A percentile compares a stretch with the other conserved stretches of the same genome.
Evolutionary conservation across 2,329 filamentous ascomycete species (phyloP).

Genomic region (Cytospora piceicola): DNA sequence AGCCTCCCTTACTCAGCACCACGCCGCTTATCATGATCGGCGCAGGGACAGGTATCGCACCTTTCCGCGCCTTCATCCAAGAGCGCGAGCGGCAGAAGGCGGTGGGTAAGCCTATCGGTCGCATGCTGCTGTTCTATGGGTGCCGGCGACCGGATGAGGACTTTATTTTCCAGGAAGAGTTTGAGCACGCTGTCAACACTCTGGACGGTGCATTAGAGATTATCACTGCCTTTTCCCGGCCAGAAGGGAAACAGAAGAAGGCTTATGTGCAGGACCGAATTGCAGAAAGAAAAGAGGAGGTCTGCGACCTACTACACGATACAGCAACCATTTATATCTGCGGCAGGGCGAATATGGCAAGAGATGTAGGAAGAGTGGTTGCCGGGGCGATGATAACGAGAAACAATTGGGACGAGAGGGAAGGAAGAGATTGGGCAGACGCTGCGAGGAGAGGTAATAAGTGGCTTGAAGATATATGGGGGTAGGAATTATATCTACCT

Average conservation of each 20-base stretch:
- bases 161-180: conserved; percentile 32
- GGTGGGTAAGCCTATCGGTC: conserved; percentile 40
- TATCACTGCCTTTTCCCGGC: conserved; percentile 41
- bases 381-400: too few relatives aligned
- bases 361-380: conserved; percentile 47
- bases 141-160: conserved; percentile 41
- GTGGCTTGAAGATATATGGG: too few relatives aligned
- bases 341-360: conserved; percentile 47
- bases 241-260: conserved; percentile 29
- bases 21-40: conserved; percentile 55
- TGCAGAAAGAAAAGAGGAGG: conserved; percentile 37
- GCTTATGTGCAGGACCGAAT: conserved; percentile 46
- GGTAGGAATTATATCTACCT: too few relatives aligned
- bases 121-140: conserved; percentile 45
- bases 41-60: conserved; percentile 52
- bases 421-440: too few relatives aligned
- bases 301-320: conserved; percentile 37
- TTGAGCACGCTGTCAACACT: conserved; percentile 32
- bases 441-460: too few relatives aligned
- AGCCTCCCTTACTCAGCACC: conserved; percentile 44
- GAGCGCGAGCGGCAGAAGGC: conserved; percentile 42
- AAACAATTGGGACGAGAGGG: too few relatives aligned
- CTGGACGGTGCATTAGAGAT: conserved; percentile 36
- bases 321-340: conserved; percentile 48
- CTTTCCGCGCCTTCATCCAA: conserved; percentile 37